These are phyloP conservation scores for Aspergillus uvarum DNA, from an alignment of 2,329 filamentous ascomycete species.

Conservation along the genomic window DNA sequence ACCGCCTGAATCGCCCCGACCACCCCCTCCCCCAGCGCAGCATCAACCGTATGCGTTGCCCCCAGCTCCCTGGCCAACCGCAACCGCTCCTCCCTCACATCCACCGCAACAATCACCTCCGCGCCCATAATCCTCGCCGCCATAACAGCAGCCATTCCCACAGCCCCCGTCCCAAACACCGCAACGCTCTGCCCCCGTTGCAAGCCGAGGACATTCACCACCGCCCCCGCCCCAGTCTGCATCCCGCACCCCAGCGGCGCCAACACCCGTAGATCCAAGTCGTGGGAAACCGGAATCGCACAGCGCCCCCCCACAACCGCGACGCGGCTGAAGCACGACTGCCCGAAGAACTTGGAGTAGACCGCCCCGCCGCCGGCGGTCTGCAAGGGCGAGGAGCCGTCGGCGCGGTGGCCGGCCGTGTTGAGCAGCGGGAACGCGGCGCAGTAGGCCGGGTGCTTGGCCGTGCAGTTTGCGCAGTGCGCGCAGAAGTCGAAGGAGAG, in stretches of 20 bases:
- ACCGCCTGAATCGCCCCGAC: slow-evolving; percentile 10
- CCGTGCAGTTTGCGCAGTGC: slow-evolving; percentile 17
- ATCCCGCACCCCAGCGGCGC: slow-evolving; percentile 35
- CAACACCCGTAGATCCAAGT: slow-evolving; percentile 21
- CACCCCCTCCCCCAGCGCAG: slow-evolving; percentile 8
- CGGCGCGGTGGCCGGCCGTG: slow-evolving; percentile 20
- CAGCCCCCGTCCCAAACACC: slow-evolving; percentile 33
- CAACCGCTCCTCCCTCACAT: slow-evolving; percentile 21
- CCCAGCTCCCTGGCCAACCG: slow-evolving; percentile 26
- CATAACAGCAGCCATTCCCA: slow-evolving; percentile 37
- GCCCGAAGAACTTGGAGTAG: slow-evolving; percentile 38
- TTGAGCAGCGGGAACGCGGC: neutral
- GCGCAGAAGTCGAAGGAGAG: slow-evolving; percentile 24
- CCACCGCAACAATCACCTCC: slow-evolving; percentile 28
- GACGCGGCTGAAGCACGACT: slow-evolving; percentile 35
- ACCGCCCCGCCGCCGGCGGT: slow-evolving; percentile 10
- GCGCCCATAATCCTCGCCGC: slow-evolving; percentile 26
- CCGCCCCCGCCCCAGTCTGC: slow-evolving; percentile 31
- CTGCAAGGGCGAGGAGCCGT: slow-evolving; percentile 6
- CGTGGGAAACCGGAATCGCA: slow-evolving; percentile 19
- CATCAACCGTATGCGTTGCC: slow-evolving; percentile 27
- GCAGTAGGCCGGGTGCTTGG: slow-evolving; percentile 23
- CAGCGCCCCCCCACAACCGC: slow-evolving; percentile 30
- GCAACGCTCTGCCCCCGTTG: slow-evolving; percentile 23
- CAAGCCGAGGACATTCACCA: slow-evolving; percentile 26